Base-by-base conservation (phyloP, 495 filamentous ascomycete species). In the Penicillium longicatenatum region DNA sequence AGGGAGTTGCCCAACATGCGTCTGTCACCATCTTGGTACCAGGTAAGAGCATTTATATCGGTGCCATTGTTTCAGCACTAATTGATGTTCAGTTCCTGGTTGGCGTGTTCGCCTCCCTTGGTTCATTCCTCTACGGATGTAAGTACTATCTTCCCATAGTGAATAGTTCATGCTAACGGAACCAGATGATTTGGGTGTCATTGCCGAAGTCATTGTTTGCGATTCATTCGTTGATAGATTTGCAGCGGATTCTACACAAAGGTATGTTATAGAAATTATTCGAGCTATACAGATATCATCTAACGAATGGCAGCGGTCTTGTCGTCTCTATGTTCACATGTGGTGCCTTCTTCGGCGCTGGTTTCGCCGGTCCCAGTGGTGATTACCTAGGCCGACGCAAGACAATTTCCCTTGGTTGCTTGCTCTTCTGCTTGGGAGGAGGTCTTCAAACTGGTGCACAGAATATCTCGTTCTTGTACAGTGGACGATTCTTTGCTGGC, bases 271-370 rank as follows among this genome's bases (percentile, higher is more conserved):
- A 11, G n/a, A 39, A 5, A 16, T 7, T 45, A 22, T 22, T 21
- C 42, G 10, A 45, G 12, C 6, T 30, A 31, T 3, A 16, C n/a
- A 24, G 16, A n/a, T 8, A 2, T 14, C 6, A 3, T 0, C 35
- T 57, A 46, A 63, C 29, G 9, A 1, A 1, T 17, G 6, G 10
- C 54, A 87, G 83, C 46, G 86, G 86, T 50, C 75, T 86, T 33
- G 86, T 89, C 0, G 86, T 89, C 16, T 86, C 86, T 0, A 71
- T 89, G 45, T 90, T 90, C 70, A 90, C 86, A 0, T 62, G 63
- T 17, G 75, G 76, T 41, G 76, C 76, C 31, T 79, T 78, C 63
- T 64, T 71, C 50, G 76, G 77, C 41, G 65, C 75, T 30, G 69
- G 65, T 14, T 59, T 74, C 20, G 75, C 69, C 21, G 75, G 77